Conservation (phyloP, 495 filamentous ascomycete genomes). For the Aspergillus saccharolyticus region DNA sequence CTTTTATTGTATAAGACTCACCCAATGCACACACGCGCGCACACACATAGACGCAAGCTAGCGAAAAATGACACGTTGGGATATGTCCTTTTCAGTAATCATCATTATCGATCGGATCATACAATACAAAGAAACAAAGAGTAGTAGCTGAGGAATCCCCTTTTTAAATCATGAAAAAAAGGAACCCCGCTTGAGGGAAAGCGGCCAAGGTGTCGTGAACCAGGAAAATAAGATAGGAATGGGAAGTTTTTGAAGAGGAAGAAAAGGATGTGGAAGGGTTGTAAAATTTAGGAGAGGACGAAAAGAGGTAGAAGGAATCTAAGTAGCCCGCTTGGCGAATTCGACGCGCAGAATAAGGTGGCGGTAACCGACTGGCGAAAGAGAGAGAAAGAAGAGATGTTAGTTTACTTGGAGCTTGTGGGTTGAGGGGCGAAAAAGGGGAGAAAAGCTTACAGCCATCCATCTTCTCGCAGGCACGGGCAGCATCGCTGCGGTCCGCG, state of each 20-base stretch:
- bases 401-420: not conserved
- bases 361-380: constrained; percentile 66
- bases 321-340: constrained; percentile 78
- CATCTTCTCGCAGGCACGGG: constrained; percentile 92
- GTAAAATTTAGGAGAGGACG: constrained; percentile 22
- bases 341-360: constrained; percentile 88
- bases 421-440: not conserved
- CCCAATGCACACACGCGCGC: constrained; percentile 8
- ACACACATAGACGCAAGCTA: not conserved
- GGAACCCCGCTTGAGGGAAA: constrained; percentile 35
- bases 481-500: constrained; percentile 79
- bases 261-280: too few species aligned
- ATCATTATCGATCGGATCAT: constrained; percentile 45
- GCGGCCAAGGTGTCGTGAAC: constrained; percentile 22
- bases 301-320: constrained; percentile 22
- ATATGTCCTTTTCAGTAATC: constrained; percentile 33
- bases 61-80: constrained; percentile 37
- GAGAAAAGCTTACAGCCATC: constrained; percentile 70
- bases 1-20: constrained; percentile 15
- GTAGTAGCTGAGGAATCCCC: constrained; percentile 15
- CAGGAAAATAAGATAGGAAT: constrained; percentile 17
- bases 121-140: constrained; percentile 38
- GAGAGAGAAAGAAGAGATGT: constrained; percentile 12
- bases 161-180: constrained; percentile 26
- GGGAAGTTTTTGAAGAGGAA: constrained; percentile 24